Evolutionary conservation across 345 rosid species (phyloP), one percentile per base, ranked within the genome.

Genomic region (Brassica juncea): DNA sequence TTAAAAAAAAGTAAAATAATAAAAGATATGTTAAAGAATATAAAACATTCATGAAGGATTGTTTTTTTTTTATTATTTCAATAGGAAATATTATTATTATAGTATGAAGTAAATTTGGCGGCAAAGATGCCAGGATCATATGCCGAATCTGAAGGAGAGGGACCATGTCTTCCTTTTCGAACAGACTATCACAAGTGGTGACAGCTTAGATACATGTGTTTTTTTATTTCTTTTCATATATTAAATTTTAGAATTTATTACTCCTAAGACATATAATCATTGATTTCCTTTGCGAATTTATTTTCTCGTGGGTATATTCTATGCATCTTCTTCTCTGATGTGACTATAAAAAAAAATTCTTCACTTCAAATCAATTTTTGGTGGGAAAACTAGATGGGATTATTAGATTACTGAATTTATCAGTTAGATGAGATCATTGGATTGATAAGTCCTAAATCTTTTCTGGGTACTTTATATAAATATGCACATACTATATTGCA

Each of bases 131-230:
- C 69, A 66, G 55, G 72, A 72, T 79, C 42, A 58, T 64, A 79
- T 66, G 55, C 73, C 77, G 82, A 73, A 79, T 79, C 73, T 79
- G 14, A 73, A 67, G 7, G 28, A 58, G 75, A 60, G 37, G 75
- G 75, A 72, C 67, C 68, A 73, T 59, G 77, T 79, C 77, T 0
- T 73, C 77, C 3, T 73, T 79, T 59, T 72, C 69, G 9, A 79
- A 72, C 73, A 78, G 49, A 71, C 67, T 37, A 62, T 30, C 67
- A 62, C 60, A 64, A 72, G 68, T 66, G 61, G 68, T 79, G 82
- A 79, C 82, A 79, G 82, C 77, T 72, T 67, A 66, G 52, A 78
- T 72, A 72, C 77, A 79, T 59, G 77, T 79, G 77, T 66, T 10
- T 55, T 54, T 35, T 28, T 75, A 25, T 65, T 39, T 37, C 1